Base-by-base conservation (phyloP, 1,139 yeast species). In the Sugiyamaella xylanicola region DNA sequence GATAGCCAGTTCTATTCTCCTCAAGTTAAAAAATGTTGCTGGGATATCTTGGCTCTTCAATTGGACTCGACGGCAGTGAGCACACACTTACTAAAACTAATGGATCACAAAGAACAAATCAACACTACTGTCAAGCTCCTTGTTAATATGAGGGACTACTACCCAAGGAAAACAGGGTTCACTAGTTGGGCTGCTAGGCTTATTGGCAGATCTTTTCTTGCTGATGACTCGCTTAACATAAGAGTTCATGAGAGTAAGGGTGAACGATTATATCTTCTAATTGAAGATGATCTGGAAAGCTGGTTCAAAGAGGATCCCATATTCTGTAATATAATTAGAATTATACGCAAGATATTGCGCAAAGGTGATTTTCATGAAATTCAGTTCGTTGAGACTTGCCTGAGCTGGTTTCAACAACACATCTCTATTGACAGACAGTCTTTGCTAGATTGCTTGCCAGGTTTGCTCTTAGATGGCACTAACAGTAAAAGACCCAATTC, bases 321-420 rank as follows among this genome's bases (percentile, higher is more conserved):
- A 3, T 36, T 48, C n/a, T 39, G 40, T 9, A 40, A 36, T 41
- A 29, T 48, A 40, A 39, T 42, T 29, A 36, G 32, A 16, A 17
- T 39, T 35, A 36, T 46, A 11, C 20, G 35, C 7, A 13, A 27
- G 19, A 29, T 48, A 13, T 16, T 40, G 27, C 41, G 29, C 8
- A 20, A 27, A 13, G 51, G 56, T 11, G 42, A 44, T 22, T 54
- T 49, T 40, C 29, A 7, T n/a, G 44, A 54, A 16, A 19, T 49
- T 13, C 48, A 40, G 8, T 54, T 29, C 29, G 54, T 49, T 11
- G 56, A 54, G 25, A 41, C 21, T 2, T 54, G 56, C 19, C 17
- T 54, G 9, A 13, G 51, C 11, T 32, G 15, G 25, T 45, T 50
- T 32, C 51, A 54, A 16, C 48, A 49, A 11, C 5, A 51, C 19